Evolutionary conservation across 768 basidiomycete genomes (phyloP).

Genomic region (Termitomyces sp.): DNA sequence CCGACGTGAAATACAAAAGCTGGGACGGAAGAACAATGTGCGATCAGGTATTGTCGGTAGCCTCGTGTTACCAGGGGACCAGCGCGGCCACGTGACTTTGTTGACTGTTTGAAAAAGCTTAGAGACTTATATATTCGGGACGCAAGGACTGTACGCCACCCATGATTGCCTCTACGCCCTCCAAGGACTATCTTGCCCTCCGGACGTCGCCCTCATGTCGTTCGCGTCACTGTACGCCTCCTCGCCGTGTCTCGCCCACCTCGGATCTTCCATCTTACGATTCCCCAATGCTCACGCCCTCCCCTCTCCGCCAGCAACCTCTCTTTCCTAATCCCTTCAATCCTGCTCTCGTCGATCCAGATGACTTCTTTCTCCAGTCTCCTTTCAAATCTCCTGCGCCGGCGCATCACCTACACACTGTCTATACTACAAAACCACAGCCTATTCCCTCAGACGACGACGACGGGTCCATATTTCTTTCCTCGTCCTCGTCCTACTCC

Average conservation of each 20-base stretch:
- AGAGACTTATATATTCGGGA: constrained; percentile 10
- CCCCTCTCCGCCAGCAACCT: constrained; percentile 47
- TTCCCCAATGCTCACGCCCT: constrained; percentile 61
- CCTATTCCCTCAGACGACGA: constrained; percentile 47
- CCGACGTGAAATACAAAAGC: neutral
- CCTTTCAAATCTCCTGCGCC: constrained; percentile 43
- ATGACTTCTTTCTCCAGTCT: constrained; percentile 52
- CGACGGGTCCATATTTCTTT: constrained; percentile 54
- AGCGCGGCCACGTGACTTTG: constrained; percentile 41
- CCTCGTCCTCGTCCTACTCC: constrained; percentile 37
- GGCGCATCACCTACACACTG: constrained; percentile 26
- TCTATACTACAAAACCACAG: constrained; percentile 35
- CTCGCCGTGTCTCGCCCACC: constrained; percentile 24
- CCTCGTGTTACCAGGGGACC: constrained; percentile 7
- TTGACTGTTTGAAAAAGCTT: constrained; percentile 39
- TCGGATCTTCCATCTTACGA: constrained; percentile 31
- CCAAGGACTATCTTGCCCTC: constrained; percentile 31
- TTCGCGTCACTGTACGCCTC: constrained; percentile 28
- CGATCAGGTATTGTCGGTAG: neutral
- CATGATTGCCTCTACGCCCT: constrained; percentile 43
- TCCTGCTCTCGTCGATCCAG: constrained; percentile 28
- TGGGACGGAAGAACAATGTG: constrained; percentile 7
- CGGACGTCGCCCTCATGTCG: constrained; percentile 16
- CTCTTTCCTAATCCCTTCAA: constrained; percentile 28
- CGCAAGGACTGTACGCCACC: constrained; percentile 10